Conservation (phyloP, 352 stramenopile species). For the Globisporangium heterothallicum region DNA sequence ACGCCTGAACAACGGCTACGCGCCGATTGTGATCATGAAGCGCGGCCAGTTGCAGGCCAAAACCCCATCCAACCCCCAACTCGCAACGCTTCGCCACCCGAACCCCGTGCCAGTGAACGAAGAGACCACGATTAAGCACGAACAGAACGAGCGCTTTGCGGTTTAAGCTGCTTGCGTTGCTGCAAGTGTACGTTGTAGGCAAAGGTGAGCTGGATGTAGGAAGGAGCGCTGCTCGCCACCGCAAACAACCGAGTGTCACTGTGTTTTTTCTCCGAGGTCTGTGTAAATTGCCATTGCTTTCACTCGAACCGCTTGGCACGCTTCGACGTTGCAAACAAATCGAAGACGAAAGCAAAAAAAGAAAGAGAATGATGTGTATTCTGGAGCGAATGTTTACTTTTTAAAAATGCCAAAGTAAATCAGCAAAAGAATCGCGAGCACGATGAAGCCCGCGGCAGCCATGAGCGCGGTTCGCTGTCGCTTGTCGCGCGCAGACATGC, state of each 20-base stretch:
- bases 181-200: too few relatives aligned
- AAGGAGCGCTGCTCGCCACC: too few relatives aligned
- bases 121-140: constrained; percentile 45
- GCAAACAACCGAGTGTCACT: too few relatives aligned
- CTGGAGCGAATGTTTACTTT: constrained; percentile 32
- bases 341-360: constrained; percentile 1
- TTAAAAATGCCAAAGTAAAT: constrained; percentile 90
- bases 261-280: background rate
- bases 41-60: constrained; percentile 27
- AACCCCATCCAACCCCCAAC: constrained; percentile 14
- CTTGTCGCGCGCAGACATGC: constrained; percentile 83
- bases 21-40: constrained; percentile 44
- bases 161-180: constrained; percentile 47
- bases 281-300: background rate
- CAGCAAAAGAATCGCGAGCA: constrained; percentile 76
- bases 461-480: constrained; percentile 67
- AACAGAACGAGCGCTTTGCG: constrained; percentile 60
- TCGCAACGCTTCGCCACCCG: constrained; percentile 20
- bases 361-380: constrained; percentile 6
- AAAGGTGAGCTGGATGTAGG: too few relatives aligned
- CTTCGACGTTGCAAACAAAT: background rate
- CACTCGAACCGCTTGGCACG: background rate
- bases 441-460: constrained; percentile 72
- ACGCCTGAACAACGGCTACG: constrained; percentile 59
- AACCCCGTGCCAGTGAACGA: constrained; percentile 28